Conservation (phyloP, 2,329 filamentous ascomycete genomes). For the Stromatinia cepivora region DNA sequence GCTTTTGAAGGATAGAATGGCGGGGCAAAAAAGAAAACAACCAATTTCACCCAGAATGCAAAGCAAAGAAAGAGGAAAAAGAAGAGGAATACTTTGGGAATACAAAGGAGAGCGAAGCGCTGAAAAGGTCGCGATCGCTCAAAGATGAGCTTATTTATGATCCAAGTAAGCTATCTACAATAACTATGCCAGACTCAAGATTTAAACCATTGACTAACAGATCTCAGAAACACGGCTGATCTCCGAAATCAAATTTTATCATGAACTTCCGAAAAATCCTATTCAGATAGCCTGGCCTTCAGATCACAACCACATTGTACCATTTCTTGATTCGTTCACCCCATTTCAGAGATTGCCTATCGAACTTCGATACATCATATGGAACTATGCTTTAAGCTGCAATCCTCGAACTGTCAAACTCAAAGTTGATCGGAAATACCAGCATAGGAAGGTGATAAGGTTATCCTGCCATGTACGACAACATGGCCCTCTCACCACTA, state of each 20-base stretch:
- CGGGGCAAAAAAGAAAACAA: background rate
- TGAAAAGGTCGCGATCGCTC: background rate
- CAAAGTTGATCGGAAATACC: background rate
- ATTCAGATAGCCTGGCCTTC: background rate
- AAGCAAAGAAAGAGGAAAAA: background rate
- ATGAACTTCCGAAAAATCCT: background rate
- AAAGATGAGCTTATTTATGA: background rate
- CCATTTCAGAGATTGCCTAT: background rate
- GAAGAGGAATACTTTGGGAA: too few relatives aligned
- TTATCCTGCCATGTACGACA: background rate
- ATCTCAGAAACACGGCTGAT: background rate
- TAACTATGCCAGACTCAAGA: too few relatives aligned
- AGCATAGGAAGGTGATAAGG: background rate
- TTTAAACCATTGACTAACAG: background rate
- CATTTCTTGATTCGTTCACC: background rate
- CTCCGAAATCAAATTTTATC: background rate
- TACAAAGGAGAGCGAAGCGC: background rate
- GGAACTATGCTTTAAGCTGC: background rate
- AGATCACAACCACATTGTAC: background rate
- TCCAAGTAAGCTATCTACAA: background rate
- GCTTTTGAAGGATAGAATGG: background rate
- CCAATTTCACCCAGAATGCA: background rate
- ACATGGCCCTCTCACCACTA: background rate
- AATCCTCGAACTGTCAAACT: slow-evolving; percentile 2
- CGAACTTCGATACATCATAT: background rate